These are phyloP conservation scores for Scleroderma citrinum DNA, from an alignment of 768 basidiomycete species.

Conservation along the genomic window DNA sequence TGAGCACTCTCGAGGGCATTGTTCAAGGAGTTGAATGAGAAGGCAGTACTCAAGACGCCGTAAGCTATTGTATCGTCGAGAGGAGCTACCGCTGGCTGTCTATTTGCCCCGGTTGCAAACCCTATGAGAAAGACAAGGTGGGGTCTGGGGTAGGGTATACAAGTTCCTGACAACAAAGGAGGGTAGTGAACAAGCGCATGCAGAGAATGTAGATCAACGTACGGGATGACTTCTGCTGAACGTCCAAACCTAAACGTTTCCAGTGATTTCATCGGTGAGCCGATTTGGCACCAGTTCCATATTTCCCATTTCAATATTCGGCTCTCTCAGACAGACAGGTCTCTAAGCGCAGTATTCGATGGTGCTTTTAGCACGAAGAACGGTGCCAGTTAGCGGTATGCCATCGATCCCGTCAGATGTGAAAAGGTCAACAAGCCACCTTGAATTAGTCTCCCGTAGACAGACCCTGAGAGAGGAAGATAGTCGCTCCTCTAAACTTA, in stretches of 20 bases:
- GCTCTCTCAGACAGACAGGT: slow-evolving; percentile 20
- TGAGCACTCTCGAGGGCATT: slow-evolving; percentile 16
- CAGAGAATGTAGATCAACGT: too few relatives aligned
- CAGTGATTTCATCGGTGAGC: neutral
- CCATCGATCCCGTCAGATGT: slow-evolving; percentile 22
- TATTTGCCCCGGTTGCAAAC: neutral
- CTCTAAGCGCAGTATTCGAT: slow-evolving; percentile 13
- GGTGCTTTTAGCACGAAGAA: neutral
- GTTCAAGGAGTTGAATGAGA: slow-evolving; percentile 23
- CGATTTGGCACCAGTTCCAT: neutral
- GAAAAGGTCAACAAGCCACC: slow-evolving; percentile 27
- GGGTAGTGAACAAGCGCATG: neutral
- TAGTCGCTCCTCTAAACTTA: too few relatives aligned
- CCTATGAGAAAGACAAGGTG: neutral
- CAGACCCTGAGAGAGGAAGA: too few relatives aligned
- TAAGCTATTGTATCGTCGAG: too few relatives aligned
- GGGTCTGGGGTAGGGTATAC: neutral
- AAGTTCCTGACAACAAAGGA: neutral
- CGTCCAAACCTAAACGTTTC: too few relatives aligned
- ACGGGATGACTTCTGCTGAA: too few relatives aligned
- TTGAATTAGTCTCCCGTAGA: too few relatives aligned
- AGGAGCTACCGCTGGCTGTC: neutral
- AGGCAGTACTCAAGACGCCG: slow-evolving; percentile 2
- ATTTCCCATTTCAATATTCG: too few relatives aligned
- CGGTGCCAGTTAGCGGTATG: neutral